phyloP scores from a whole-genome alignment of 2,329 filamentous ascomycete species.

The Colletotrichum endophyticum region DNA sequence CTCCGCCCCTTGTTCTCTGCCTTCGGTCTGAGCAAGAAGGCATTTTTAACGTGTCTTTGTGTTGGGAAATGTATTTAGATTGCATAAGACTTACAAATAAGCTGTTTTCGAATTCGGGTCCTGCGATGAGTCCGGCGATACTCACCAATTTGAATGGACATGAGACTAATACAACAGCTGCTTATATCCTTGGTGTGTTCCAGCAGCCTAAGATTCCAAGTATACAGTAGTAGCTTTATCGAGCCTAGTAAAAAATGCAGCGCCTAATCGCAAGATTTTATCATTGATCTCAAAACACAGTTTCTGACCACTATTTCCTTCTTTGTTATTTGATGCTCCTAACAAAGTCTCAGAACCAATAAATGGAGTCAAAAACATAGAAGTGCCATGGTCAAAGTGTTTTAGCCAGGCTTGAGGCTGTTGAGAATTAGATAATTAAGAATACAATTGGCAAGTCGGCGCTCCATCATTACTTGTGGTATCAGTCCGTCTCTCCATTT shows the following conservation, averaged over 20 bases:
- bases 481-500: background rate
- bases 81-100: background rate
- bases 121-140: rapidly evolving
- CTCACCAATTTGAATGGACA: background rate
- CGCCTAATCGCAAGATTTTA: no score
- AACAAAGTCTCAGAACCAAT: rapidly evolving
- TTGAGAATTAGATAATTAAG: background rate
- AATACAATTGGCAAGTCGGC: background rate
- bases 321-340: background rate
- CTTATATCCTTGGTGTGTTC: background rate
- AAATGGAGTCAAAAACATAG: background rate
- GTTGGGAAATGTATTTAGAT: background rate
- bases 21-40: background rate
- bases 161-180: rapidly evolving
- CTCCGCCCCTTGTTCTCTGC: background rate
- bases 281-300: background rate
- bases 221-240: background rate
- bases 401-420: background rate
- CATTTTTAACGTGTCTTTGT: rapidly evolving
- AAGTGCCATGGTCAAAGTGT: rapidly evolving
- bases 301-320: rapidly evolving
- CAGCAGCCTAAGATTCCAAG: rapidly evolving
- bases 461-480: background rate
- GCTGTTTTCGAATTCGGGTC: rapidly evolving
- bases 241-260: background rate